Evolutionary conservation across 441 rosid species (phyloP).

Genomic region (Adansonia grandidieri): DNA sequence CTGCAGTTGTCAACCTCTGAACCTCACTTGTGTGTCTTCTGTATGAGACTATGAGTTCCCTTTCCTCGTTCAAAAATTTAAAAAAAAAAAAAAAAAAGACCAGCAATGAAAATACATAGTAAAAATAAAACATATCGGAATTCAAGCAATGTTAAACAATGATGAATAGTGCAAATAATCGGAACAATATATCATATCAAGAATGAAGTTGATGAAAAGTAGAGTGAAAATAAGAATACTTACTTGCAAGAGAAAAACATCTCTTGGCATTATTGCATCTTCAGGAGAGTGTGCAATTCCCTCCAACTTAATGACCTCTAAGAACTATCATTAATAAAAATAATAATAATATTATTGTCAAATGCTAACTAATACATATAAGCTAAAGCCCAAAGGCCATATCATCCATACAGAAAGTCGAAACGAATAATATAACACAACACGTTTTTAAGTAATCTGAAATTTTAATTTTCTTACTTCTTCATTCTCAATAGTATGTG

Average conservation of each 20-base stretch:
- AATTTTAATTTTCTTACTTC: too few species aligned
- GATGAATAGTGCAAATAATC: neutral
- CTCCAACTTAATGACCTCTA: too few species aligned
- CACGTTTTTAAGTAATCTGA: too few species aligned
- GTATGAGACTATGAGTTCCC: neutral
- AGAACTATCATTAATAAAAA: too few species aligned
- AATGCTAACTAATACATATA: too few species aligned
- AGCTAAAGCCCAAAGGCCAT: too few species aligned
- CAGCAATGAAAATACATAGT: neutral
- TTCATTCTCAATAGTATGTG: too few species aligned
- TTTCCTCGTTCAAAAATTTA: neutral
- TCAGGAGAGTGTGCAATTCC: constrained; percentile 71
- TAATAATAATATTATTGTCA: too few species aligned
- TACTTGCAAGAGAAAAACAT: constrained; percentile 89
- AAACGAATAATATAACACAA: too few species aligned
- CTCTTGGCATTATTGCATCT: constrained; percentile 81
- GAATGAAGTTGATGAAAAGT: too few species aligned
- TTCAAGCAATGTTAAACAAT: too few species aligned
- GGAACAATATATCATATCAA: neutral
- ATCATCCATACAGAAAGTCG: too few species aligned
- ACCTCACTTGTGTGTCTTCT: neutral
- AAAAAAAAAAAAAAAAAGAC: neutral
- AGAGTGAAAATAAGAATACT: constrained; percentile 23
- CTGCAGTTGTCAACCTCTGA: neutral
- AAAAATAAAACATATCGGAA: neutral